Evolutionary conservation across 768 basidiomycete species (phyloP), one percentile per base, ranked within the genome.

Genomic region (Lactarius vividus): DNA sequence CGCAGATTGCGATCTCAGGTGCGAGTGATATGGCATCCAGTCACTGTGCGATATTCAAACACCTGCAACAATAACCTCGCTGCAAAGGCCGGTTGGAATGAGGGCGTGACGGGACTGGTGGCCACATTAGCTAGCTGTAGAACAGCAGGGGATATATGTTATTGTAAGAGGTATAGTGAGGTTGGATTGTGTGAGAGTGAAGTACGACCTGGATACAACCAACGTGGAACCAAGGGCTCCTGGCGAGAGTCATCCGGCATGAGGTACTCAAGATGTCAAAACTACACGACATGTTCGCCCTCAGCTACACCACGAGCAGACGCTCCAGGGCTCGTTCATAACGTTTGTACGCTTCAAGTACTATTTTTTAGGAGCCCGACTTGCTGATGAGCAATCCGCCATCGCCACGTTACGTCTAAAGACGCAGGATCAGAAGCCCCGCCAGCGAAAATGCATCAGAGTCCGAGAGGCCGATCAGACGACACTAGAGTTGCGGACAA

Each of bases 201-300:
- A n/a, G n/a, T 46, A 46, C 44, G 44, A 23, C 42, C 20, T n/a
- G 44, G 42, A 20, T 46, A 46, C 10, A n/a, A 46, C 4, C 44
- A 46, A n/a, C 44, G n/a, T 6, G 44, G 44, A n/a, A 46, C 9
- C n/a, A 6, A 23, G 40, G n/a, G n/a, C n/a, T 11, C n/a, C 10
- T 23, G 44, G 44, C 23, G n/a, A 46, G 44, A 8, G n/a, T 23
- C 10, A 46, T 23, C 44, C 11, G 44, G 44, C 4, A 23, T 46
- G 44, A 46, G 4, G 44, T 23, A n/a, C 44, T 46, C 44, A 23
- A 10, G 23, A 55, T 11, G 57, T 9, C 35, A 13, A 18, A 39
- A 13, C 84, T 86, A 91, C 59, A 96, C 83, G 62, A 92, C 82
- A 40, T 97, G 78, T 75, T 98, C 94, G 49, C 94, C 96, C 76